Percentiles rank a stretch among this genome's conserved stretches.
Evolutionary conservation across 2,329 filamentous ascomycete species (phyloP).

Genomic region (Diplodia intermedia): DNA sequence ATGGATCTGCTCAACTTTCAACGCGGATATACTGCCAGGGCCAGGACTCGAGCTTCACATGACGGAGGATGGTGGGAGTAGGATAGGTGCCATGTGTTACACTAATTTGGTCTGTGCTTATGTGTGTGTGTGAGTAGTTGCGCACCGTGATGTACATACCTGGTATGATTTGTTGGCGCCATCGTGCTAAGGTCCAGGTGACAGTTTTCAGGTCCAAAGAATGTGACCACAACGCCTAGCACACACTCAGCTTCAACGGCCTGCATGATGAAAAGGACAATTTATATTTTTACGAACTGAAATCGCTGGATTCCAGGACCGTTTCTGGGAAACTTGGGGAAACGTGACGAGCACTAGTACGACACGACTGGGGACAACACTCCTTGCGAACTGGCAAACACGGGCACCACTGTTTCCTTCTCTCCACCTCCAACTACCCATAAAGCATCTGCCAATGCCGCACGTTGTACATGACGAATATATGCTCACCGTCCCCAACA

Average conservation of each 20-base stretch:
- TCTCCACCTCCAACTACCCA: not conserved
- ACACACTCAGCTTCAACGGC: not conserved
- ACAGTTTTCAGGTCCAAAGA: too few relatives aligned
- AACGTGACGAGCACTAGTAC: too few relatives aligned
- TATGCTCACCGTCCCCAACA: not conserved
- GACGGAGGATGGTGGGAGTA: too few relatives aligned
- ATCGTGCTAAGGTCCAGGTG: not conserved
- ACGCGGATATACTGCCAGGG: too few relatives aligned
- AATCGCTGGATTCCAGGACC: not conserved
- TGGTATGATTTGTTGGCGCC: not conserved
- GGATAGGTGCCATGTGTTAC: not conserved
- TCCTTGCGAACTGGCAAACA: too few relatives aligned
- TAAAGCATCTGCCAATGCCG: not conserved
- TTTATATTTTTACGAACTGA: not conserved
- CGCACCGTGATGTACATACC: too few relatives aligned
- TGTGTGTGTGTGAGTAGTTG: too few relatives aligned
- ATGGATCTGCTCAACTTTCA: too few relatives aligned
- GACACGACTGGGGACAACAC: too few relatives aligned
- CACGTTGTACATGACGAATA: not conserved
- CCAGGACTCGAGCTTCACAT: too few relatives aligned
- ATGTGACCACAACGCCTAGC: too few relatives aligned
- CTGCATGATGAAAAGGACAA: not conserved
- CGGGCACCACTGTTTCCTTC: too few relatives aligned
- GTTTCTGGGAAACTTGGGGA: not conserved
- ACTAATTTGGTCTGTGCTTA: not conserved